Percentiles rank a stretch among this genome's conserved stretches.
Evolutionary conservation across 805 yeast species (phyloP).

Genomic region (Candida insectorum): DNA sequence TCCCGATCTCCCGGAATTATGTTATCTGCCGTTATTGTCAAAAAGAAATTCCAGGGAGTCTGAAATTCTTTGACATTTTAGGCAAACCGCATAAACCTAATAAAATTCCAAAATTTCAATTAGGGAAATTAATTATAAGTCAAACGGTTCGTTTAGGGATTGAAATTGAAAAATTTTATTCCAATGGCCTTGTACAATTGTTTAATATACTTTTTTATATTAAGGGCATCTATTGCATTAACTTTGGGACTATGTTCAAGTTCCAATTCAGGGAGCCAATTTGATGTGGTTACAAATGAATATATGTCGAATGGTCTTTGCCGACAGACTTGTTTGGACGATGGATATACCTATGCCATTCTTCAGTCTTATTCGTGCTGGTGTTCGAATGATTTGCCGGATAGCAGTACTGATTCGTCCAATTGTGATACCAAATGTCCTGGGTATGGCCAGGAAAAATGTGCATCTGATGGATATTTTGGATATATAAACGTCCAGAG

Average conservation of each 20-base stretch:
- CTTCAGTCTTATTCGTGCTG: conserved; percentile 53
- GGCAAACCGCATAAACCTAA: no score
- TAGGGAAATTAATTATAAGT: no score
- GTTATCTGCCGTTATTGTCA: no score
- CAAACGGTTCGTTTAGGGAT: no score
- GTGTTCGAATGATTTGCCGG: conserved; percentile 57
- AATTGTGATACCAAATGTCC: conserved; percentile 42
- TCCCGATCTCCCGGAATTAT: no score
- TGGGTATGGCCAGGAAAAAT: conserved; percentile 40
- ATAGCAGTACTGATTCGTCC: conserved; percentile 27
- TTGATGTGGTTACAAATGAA: conserved; percentile 9
- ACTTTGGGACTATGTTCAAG: conserved; percentile 20
- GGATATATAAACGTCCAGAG: conserved; percentile 44
- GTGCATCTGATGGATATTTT: conserved; percentile 45
- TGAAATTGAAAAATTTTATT: no score
- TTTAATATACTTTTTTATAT: no score
- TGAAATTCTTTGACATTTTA: no score
- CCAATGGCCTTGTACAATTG: no score
- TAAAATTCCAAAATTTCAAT: no score
- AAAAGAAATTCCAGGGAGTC: no score
- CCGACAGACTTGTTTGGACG: conserved; percentile 36
- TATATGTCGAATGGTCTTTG: conserved; percentile 54
- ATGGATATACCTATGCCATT: conserved; percentile 52
- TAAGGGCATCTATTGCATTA: conserved; percentile 4
- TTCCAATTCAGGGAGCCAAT: conserved; percentile 16